These are phyloP conservation scores for Linum usitatissimum DNA, from an alignment of 345 rosid genomes.

Conservation along the genomic window DNA sequence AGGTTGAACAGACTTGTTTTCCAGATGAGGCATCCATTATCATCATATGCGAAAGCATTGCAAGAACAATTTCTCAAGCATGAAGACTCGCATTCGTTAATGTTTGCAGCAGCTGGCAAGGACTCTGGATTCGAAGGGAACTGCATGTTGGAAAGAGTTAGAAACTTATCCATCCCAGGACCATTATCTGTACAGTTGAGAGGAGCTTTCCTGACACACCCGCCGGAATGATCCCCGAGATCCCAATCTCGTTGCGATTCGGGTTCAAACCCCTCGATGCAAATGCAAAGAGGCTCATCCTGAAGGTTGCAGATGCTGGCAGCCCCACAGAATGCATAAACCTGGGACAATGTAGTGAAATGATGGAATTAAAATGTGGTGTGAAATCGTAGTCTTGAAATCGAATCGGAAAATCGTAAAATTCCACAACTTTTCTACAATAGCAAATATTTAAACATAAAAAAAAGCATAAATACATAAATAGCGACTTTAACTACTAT, in stretches of 20 bases:
- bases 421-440: too few relatives aligned
- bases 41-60: conserved; percentile 43
- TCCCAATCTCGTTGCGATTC: conserved; percentile 31
- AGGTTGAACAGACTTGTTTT: conserved; percentile 33
- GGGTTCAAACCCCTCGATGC: conserved; percentile 38
- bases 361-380: too few relatives aligned
- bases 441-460: too few relatives aligned
- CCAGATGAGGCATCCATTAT: conserved; percentile 23
- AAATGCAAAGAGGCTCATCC: conserved; percentile 27
- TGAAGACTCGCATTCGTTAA: conserved; percentile 36
- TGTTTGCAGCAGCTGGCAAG: conserved; percentile 15
- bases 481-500: too few relatives aligned
- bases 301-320: conserved; percentile 27
- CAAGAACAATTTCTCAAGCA: conserved; percentile 63
- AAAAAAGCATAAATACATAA: too few relatives aligned
- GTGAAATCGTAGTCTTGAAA: too few relatives aligned
- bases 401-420: too few relatives aligned
- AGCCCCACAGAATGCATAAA: conserved; percentile 38
- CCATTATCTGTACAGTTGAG: conserved; percentile 17
- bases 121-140: conserved; percentile 35
- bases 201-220: conserved; percentile 33
- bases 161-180: conserved; percentile 19
- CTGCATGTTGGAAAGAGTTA: conserved; percentile 3
- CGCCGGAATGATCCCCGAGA: conserved; percentile 34
- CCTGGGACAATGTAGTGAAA: too few relatives aligned